Evolutionary conservation across 352 stramenopile species (phyloP).

Genomic region (Globisporangium nunn): DNA sequence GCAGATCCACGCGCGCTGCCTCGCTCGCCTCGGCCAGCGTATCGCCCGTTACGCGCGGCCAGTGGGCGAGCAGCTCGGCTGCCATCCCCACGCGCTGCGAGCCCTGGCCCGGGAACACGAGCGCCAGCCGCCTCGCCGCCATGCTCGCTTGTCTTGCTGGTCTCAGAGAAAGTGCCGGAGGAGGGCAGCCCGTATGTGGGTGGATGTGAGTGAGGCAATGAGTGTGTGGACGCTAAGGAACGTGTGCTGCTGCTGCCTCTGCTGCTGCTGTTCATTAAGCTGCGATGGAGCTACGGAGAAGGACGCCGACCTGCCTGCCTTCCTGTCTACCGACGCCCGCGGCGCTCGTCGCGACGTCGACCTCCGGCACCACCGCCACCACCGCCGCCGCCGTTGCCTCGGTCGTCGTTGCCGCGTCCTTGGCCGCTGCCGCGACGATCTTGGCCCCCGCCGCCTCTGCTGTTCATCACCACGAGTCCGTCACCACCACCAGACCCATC

Average conservation of each 20-base stretch:
- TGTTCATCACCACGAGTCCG: not conserved
- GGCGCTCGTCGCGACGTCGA: slow-evolving; percentile 21
- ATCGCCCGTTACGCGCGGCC: slow-evolving; percentile 42
- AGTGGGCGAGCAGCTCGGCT: slow-evolving; percentile 66
- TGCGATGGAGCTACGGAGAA: not conserved
- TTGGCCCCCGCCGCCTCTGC: slow-evolving; percentile 2
- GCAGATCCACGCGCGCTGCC: slow-evolving; percentile 50
- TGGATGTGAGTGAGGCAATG: not conserved
- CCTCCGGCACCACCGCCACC: slow-evolving; percentile 11
- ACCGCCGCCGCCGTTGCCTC: slow-evolving; percentile 14
- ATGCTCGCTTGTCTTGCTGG: slow-evolving; percentile 5
- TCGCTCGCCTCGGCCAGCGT: slow-evolving; percentile 78
- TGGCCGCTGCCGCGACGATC: slow-evolving; percentile 5
- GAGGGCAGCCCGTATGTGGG: too few species aligned
- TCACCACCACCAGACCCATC: too few species aligned
- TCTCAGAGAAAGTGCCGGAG: not conserved
- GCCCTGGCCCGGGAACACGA: slow-evolving; percentile 83
- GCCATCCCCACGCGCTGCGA: slow-evolving; percentile 78
- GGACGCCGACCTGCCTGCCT: too few species aligned
- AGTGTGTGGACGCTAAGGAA: not conserved
- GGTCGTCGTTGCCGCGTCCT: slow-evolving; percentile 7
- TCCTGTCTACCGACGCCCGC: slow-evolving; percentile 32
- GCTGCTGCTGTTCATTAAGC: not conserved
- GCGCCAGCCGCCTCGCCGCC: slow-evolving; percentile 31
- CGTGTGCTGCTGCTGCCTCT: not conserved